A percentile compares a stretch with the other conserved stretches of the same genome.
Evolutionary conservation across 345 rosid genomes (phyloP).

Genomic region (Ceriops zippeliana): DNA sequence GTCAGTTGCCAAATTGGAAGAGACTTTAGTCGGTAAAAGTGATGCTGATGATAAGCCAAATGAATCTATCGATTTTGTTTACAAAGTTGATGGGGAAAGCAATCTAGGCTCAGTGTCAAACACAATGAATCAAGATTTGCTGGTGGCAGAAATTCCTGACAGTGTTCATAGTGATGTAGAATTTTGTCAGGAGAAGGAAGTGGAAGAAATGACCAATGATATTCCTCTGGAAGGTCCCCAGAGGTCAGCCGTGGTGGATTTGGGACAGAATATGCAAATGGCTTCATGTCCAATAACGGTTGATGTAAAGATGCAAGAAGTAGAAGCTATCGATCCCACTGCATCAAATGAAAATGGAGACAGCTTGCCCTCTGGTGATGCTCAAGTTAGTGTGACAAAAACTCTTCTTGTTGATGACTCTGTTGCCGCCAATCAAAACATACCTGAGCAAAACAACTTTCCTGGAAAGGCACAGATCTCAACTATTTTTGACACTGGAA

Average conservation of each 20-base stretch:
- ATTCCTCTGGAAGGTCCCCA: constrained; percentile 9
- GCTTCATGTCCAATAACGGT: neutral
- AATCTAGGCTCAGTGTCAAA: neutral
- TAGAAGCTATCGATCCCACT: constrained; percentile 24
- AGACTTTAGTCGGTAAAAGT: neutral
- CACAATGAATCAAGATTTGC: constrained; percentile 11
- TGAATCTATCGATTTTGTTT: neutral
- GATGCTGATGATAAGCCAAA: neutral
- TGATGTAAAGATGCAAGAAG: constrained; percentile 20
- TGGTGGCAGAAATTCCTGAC: neutral
- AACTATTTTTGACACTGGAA: constrained; percentile 7
- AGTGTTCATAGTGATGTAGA: neutral
- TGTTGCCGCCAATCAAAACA: constrained; percentile 31
- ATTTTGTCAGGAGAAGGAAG: constrained; percentile 8
- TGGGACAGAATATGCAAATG: constrained; percentile 8
- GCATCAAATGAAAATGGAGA: constrained; percentile 23
- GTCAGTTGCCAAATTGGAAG: neutral
- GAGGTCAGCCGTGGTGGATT: neutral
- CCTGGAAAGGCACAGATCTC: constrained; percentile 28
- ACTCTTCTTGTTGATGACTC: constrained; percentile 22
- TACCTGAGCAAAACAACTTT: constrained; percentile 19
- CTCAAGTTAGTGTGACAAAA: constrained; percentile 24
- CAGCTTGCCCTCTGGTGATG: constrained; percentile 19
- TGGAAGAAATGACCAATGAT: constrained; percentile 15
- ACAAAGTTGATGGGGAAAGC: neutral